Evolutionary conservation across 176 grass and related monocot species (phyloP).

Genomic region (Eremochloa ophiuroides): DNA sequence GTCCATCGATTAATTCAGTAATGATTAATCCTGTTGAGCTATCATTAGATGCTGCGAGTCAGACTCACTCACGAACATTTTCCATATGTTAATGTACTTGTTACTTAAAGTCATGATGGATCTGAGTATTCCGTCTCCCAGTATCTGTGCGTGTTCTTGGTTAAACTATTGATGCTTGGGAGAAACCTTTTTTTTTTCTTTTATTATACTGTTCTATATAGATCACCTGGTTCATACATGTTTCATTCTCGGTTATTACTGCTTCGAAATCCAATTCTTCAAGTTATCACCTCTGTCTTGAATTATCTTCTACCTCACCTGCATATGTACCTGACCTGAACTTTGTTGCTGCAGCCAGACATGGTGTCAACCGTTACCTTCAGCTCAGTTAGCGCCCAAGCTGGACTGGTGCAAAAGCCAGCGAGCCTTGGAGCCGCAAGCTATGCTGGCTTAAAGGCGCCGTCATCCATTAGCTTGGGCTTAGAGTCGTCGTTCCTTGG

Average conservation of each 20-base stretch:
- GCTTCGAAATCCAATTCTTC: not conserved
- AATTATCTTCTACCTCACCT: not conserved
- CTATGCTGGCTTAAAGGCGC: constrained; percentile 32
- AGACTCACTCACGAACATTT: not conserved
- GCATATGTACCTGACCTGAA: not conserved
- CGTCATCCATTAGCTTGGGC: constrained; percentile 1
- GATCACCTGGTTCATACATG: not conserved
- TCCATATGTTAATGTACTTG: not conserved
- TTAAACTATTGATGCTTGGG: not conserved
- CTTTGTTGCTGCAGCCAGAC: constrained; percentile 12
- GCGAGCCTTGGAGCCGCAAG: constrained; percentile 22
- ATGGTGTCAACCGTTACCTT: constrained; percentile 40
- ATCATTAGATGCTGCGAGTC: too few species aligned
- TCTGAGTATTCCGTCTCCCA: not conserved
- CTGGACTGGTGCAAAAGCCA: constrained; percentile 32
- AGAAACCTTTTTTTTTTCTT: not conserved
- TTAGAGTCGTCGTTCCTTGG: constrained; percentile 32
- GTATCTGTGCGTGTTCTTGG: not conserved
- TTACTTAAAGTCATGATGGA: not conserved
- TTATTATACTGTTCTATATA: not conserved
- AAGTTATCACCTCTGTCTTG: not conserved
- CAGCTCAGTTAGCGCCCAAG: constrained; percentile 30
- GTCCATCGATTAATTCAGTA: too few species aligned
- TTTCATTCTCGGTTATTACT: not conserved
- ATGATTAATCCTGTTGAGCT: too few species aligned